These are phyloP conservation scores for Saksenaea oblongispora DNA, from an alignment of 371 early-diverging fungal species.

Conservation along the genomic window DNA sequence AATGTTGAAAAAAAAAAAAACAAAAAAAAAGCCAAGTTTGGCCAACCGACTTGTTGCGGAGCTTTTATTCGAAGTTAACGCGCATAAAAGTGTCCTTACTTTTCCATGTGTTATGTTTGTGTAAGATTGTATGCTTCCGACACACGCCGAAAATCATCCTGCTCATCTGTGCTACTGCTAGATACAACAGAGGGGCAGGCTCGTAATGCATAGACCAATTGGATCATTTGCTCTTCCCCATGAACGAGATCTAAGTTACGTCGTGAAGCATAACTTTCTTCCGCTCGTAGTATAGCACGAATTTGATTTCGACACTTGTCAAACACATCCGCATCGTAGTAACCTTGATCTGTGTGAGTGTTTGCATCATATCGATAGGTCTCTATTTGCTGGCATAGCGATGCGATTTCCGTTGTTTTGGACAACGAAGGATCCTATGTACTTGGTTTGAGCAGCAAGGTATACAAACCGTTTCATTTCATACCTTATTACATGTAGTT, in stretches of 20 bases:
- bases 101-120: too few species aligned
- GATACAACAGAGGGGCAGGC: too few species aligned
- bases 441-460: too few species aligned
- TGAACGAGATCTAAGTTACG: conserved; percentile 39
- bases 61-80: not conserved
- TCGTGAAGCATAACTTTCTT: conserved; percentile 45
- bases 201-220: conserved; percentile 31
- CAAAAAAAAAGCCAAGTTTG: not conserved
- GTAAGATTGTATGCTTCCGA: too few species aligned
- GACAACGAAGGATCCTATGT: too few species aligned
- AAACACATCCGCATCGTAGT: conserved; percentile 48
- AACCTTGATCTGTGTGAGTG: conserved; percentile 19
- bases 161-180: too few species aligned
- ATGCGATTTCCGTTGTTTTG: conserved; percentile 28
- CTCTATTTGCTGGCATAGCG: conserved; percentile 48
- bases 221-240: conserved; percentile 59
- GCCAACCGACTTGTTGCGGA: not conserved
- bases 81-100: not conserved
- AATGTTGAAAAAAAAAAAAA: not conserved
- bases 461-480: conserved; percentile 4
- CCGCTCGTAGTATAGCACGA: conserved; percentile 43
- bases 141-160: too few species aligned
- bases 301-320: conserved; percentile 55
- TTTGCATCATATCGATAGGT: conserved; percentile 40
- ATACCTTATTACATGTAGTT: conserved; percentile 15